Base-by-base conservation (phyloP, 208 protist genomes). In the Trypanosoma vivax region DNA sequence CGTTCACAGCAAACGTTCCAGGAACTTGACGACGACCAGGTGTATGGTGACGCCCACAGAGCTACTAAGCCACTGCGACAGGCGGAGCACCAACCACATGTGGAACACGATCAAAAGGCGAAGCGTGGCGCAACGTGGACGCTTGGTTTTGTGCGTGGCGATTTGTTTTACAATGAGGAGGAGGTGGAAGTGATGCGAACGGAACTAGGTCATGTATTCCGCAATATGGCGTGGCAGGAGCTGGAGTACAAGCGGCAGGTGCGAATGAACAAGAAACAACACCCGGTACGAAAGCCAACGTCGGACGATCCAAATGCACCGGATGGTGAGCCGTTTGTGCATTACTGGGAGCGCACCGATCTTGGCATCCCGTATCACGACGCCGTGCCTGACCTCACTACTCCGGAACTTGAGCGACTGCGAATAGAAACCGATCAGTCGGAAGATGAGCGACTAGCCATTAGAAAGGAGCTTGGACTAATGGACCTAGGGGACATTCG, bases 141-240 rank as follows among this genome's bases (percentile, higher is more conserved):
- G 13, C 45, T 88, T 3, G 83, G 77, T 14, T 94, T 94, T 33
- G 82, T 80, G 3, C 79, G 83, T 10, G 87, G 87, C 3, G 83
- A 94, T 40, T 70, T 94, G 46, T 94, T 94, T 57, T 94, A 94
- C 70, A 94, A 94, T 45, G 83, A 94, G 57, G 83, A 94, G 67
- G 87, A 94, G 50, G 76, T 78, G 38, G 74, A 94, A 58, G 81
- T 91, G 60, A 94, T 94, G 87, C 87, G 87, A 23, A 72, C 65
- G 13, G 87, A 90, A 59, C 70, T 94, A 38, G 81, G 75, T 1
- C 80, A 89, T 52, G 63, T 94, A 27, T 94, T 90, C 57, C 79
- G 87, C 35, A 90, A 90, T 47, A 87, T 88, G 80, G 80, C 87
- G 60, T 94, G 87, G 83, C 87, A 94, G 65, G 74, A 84, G 46